Conservation (phyloP, 192 early-diverging fungal species). For the Cetraspora pellucida region DNA sequence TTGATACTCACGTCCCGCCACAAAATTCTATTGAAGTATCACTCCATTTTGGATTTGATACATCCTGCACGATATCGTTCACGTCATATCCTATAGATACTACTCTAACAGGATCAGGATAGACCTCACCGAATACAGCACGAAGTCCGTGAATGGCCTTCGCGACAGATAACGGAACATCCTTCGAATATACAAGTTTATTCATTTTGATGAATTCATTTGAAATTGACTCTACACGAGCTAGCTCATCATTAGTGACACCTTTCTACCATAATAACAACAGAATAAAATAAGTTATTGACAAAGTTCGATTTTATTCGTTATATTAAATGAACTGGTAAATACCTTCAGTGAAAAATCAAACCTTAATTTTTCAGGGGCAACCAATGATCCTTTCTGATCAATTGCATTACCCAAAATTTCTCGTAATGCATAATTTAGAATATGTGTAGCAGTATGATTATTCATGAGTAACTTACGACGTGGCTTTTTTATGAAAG, state of each 20-base stretch:
- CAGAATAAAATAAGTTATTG: slow-evolving; percentile 15
- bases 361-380: slow-evolving; percentile 95
- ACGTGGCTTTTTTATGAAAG: slow-evolving; percentile 54
- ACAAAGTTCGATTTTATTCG: background rate
- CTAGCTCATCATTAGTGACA: slow-evolving; percentile 68
- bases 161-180: slow-evolving; percentile 80
- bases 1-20: slow-evolving; percentile 79
- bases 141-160: slow-evolving; percentile 89
- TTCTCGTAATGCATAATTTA: slow-evolving; percentile 92
- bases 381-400: slow-evolving; percentile 95
- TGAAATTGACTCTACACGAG: slow-evolving; percentile 75
- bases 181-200: slow-evolving; percentile 75
- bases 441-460: slow-evolving; percentile 94
- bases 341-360: slow-evolving; percentile 84
- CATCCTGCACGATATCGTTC: slow-evolving; percentile 81
- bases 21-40: slow-evolving; percentile 93
- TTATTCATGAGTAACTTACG: slow-evolving; percentile 91
- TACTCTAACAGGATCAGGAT: slow-evolving; percentile 97
- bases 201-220: slow-evolving; percentile 77
- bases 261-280: slow-evolving; percentile 44
- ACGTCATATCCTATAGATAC: slow-evolving; percentile 90
- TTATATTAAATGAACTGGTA: background rate
- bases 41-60: slow-evolving; percentile 78
- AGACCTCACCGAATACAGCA: slow-evolving; percentile 97
- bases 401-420: slow-evolving; percentile 79